Conservation (phyloP, 1,284 basidiomycete genomes). For the Ganoderma sinense region DNA sequence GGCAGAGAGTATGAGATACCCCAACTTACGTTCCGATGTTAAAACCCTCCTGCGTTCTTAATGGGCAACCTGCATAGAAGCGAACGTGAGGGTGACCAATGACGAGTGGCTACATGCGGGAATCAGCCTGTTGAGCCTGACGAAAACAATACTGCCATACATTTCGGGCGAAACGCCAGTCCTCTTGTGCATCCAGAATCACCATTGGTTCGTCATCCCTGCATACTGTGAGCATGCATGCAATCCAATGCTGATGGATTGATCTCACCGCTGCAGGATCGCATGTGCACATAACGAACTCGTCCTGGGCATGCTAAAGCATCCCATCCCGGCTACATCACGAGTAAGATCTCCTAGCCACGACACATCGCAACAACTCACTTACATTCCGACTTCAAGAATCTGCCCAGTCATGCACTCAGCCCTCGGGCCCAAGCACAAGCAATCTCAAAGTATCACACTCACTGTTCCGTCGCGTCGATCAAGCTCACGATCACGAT, state of each 20-base stretch:
- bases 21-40: conserved; percentile 84
- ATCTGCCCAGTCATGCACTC: conserved; percentile 48
- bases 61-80: conserved; percentile 92
- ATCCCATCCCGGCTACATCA: conserved; percentile 65
- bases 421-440: conserved; percentile 16
- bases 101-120: conserved; percentile 74
- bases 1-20: conserved; percentile 5
- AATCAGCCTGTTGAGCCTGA: conserved; percentile 6
- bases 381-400: conserved; percentile 87
- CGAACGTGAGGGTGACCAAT: conserved; percentile 72
- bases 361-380: conserved; percentile 9
- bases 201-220: conserved; percentile 91
- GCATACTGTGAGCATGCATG: neutral
- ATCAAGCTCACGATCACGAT: conserved; percentile 85
- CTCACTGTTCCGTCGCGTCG: conserved; percentile 82
- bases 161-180: conserved; percentile 90
- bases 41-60: conserved; percentile 88
- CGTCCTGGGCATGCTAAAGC: conserved; percentile 62
- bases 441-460: conserved; percentile 18
- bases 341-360: neutral
- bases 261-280: conserved; percentile 77
- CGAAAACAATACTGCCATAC: conserved; percentile 49
- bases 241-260: neutral
- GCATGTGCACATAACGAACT: conserved; percentile 86
- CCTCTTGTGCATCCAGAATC: conserved; percentile 78